Evolutionary conservation across 192 early-diverging fungal genomes (phyloP).

Genomic region (Podila epigama): DNA sequence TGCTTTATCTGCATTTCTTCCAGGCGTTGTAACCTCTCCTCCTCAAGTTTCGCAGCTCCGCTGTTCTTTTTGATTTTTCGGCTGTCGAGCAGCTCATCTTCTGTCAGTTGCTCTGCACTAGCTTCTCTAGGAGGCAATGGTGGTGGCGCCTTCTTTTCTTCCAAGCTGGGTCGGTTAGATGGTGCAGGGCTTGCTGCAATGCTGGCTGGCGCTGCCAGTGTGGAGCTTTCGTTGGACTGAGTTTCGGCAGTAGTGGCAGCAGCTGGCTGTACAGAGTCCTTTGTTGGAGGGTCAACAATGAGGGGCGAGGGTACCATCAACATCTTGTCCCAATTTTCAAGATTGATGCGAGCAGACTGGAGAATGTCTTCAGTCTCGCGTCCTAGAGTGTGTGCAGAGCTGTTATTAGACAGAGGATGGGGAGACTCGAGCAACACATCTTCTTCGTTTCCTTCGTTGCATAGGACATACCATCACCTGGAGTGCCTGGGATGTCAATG

Average conservation of each 20-base stretch:
- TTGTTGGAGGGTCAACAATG: conserved; percentile 3
- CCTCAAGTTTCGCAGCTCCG: background rate
- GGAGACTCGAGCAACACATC: background rate
- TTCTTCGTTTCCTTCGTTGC: conserved; percentile 14
- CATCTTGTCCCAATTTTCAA: conserved; percentile 35
- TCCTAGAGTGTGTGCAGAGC: background rate
- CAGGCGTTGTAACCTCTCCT: conserved; percentile 4
- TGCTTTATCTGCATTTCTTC: conserved; percentile 29
- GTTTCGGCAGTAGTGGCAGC: background rate
- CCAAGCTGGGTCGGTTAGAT: too few species aligned
- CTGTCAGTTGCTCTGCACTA: background rate
- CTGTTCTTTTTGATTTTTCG: background rate
- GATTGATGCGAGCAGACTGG: conserved; percentile 29
- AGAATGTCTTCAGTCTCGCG: conserved; percentile 36
- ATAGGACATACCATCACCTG: background rate
- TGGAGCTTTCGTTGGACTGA: background rate
- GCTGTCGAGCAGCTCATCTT: background rate
- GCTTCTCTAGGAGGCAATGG: conserved; percentile 31
- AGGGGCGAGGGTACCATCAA: background rate
- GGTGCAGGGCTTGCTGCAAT: too few species aligned
- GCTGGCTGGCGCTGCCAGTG: background rate
- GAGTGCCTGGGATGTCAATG: conserved; percentile 13
- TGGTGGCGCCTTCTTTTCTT: too few species aligned
- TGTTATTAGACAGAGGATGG: too few species aligned
- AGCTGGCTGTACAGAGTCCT: background rate